These are phyloP conservation scores for Trichoderma koningii DNA, from an alignment of 2,329 filamentous ascomycete species.

Conservation along the genomic window DNA sequence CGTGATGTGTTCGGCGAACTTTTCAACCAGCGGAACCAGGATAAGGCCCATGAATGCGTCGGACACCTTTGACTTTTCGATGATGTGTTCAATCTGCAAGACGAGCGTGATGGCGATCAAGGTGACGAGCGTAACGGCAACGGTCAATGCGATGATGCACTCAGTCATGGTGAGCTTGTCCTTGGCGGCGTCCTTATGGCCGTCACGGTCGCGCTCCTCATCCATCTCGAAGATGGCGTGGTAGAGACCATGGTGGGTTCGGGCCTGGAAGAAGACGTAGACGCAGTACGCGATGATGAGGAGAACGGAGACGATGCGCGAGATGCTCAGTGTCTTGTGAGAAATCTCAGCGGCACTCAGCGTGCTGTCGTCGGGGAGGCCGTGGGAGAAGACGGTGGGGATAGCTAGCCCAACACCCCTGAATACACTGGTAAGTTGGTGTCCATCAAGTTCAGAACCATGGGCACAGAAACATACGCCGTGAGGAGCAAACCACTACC, in stretches of 20 bases:
- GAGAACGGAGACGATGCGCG: slow-evolving; percentile 65
- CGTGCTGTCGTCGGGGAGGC: slow-evolving; percentile 36
- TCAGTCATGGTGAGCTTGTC: slow-evolving; percentile 68
- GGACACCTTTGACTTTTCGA: slow-evolving; percentile 36
- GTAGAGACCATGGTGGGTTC: slow-evolving; percentile 75
- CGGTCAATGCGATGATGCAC: slow-evolving; percentile 58
- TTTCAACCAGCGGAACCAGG: slow-evolving; percentile 68
- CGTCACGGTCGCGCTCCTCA: slow-evolving; percentile 67
- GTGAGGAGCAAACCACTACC: slow-evolving; percentile 56
- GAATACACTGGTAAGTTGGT: neutral
- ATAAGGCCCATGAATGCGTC: slow-evolving; percentile 55
- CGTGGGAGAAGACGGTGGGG: slow-evolving; percentile 14
- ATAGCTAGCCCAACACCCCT: slow-evolving; percentile 16
- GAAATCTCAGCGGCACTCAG: slow-evolving; percentile 46
- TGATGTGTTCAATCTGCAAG: slow-evolving; percentile 59
- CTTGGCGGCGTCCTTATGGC: slow-evolving; percentile 58
- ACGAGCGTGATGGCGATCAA: slow-evolving; percentile 70
- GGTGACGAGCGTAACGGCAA: slow-evolving; percentile 62
- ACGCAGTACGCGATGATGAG: slow-evolving; percentile 55
- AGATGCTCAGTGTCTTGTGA: slow-evolving; percentile 63
- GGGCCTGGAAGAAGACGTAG: slow-evolving; percentile 73
- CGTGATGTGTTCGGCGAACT: slow-evolving; percentile 69
- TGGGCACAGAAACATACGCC: slow-evolving; percentile 8
- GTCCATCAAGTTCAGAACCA: neutral
- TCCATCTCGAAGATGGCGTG: slow-evolving; percentile 72